Evolutionary conservation across 2,329 filamentous ascomycete genomes (phyloP).

Genomic region (Cladorrhinum sp.): DNA sequence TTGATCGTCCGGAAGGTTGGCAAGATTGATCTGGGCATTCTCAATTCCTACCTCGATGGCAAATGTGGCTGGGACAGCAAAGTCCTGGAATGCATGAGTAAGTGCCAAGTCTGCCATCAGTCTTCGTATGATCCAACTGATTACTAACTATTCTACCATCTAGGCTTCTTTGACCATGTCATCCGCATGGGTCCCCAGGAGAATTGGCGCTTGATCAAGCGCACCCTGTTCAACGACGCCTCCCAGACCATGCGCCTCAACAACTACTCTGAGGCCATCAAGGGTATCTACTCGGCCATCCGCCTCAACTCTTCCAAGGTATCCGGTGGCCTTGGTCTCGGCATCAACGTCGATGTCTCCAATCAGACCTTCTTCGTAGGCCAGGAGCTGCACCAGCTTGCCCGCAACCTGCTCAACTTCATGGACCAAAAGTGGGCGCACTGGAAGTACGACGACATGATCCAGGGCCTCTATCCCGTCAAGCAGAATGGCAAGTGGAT

Average conservation of each 20-base stretch:
- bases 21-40: slow-evolving; percentile 63
- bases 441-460: slow-evolving; percentile 34
- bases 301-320: slow-evolving; percentile 59
- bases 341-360: slow-evolving; percentile 86
- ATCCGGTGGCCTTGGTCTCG: slow-evolving; percentile 57
- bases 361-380: slow-evolving; percentile 83
- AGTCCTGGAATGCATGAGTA: slow-evolving; percentile 75
- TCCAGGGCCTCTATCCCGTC: slow-evolving; percentile 37
- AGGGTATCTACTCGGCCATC: slow-evolving; percentile 85
- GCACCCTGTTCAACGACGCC: slow-evolving; percentile 69
- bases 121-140: slow-evolving; percentile 5
- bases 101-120: slow-evolving; percentile 27
- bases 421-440: slow-evolving; percentile 26
- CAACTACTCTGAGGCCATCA: slow-evolving; percentile 65
- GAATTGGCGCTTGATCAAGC: slow-evolving; percentile 68
- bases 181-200: slow-evolving; percentile 75
- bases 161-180: slow-evolving; percentile 82
- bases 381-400: slow-evolving; percentile 40
- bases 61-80: slow-evolving; percentile 59
- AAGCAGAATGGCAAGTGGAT: slow-evolving; percentile 19
- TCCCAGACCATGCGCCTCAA: slow-evolving; percentile 55
- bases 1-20: slow-evolving; percentile 64
- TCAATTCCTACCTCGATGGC: slow-evolving; percentile 65
- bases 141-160: slow-evolving; percentile 1
- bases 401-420: slow-evolving; percentile 28